Evolutionary conservation across 2,329 filamentous ascomycete genomes (phyloP).

Genomic region (Botrytis porri): DNA sequence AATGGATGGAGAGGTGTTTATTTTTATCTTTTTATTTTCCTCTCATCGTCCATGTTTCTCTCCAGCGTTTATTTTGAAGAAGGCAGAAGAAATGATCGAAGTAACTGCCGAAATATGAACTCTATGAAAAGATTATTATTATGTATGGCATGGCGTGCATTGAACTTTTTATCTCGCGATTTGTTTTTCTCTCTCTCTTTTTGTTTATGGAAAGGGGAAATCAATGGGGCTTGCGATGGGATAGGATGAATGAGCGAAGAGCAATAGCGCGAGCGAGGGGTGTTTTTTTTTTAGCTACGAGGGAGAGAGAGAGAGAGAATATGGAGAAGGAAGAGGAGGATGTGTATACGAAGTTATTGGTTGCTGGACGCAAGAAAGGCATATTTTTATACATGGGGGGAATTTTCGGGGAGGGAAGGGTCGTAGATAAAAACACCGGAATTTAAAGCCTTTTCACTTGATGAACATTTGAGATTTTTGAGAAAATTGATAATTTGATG

Average conservation of each 20-base stretch:
- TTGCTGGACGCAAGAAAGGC: background rate
- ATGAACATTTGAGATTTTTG: background rate
- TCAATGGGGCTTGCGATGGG: background rate
- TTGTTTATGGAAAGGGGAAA: background rate
- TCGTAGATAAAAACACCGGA: conserved; percentile 24
- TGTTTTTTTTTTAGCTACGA: background rate
- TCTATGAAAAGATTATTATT: background rate
- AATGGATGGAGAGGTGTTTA: too few species aligned
- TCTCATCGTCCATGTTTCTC: too few species aligned
- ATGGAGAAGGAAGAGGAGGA: conserved; percentile 14
- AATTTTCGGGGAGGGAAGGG: background rate
- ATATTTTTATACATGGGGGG: conserved; percentile 22
- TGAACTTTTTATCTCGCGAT: background rate
- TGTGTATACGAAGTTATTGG: conserved; percentile 22
- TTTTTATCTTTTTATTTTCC: too few species aligned
- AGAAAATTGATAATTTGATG: background rate
- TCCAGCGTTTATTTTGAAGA: background rate
- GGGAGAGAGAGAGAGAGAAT: background rate
- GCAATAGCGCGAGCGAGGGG: background rate
- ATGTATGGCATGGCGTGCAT: background rate
- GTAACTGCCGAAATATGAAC: conserved; percentile 13
- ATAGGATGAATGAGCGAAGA: background rate
- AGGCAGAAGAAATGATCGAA: conserved; percentile 22
- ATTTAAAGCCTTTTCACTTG: background rate
- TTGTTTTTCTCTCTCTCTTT: background rate